Percentiles rank a stretch among this genome's conserved stretches.
These are phyloP conservation scores for Prunus mongolica DNA, from an alignment of 306 rosid species.

Conservation along the genomic window DNA sequence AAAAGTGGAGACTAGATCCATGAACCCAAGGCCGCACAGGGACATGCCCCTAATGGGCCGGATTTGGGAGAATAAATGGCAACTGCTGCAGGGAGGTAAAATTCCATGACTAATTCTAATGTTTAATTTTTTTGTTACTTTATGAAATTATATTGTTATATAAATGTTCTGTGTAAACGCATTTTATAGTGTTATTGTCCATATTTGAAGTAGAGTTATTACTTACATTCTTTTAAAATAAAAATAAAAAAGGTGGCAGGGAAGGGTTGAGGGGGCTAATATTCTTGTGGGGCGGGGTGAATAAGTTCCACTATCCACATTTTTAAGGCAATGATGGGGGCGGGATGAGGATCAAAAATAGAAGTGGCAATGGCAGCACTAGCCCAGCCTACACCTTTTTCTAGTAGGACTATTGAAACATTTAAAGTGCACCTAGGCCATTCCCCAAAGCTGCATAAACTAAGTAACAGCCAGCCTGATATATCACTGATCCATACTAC, in stretches of 20 bases:
- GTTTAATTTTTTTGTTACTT: background rate
- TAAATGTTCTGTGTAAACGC: background rate
- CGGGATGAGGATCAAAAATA: background rate
- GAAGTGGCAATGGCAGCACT: background rate
- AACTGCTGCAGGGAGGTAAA: background rate
- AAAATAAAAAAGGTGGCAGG: background rate
- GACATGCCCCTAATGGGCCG: background rate
- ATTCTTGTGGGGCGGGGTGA: background rate
- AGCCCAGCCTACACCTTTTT: background rate
- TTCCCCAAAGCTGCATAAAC: background rate
- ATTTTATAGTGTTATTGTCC: background rate
- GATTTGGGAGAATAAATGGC: background rate
- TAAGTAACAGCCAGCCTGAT: background rate
- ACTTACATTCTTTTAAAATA: background rate
- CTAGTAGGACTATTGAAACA: background rate
- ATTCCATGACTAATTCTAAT: background rate
- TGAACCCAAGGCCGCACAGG: background rate
- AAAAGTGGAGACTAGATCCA: background rate
- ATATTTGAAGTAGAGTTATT: background rate
- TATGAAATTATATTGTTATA: background rate
- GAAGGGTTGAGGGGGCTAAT: background rate
- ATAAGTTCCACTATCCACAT: background rate
- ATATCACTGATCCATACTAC: background rate
- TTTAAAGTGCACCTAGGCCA: background rate
- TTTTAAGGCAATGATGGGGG: background rate